Evolutionary conservation across 2,329 filamentous ascomycete genomes (phyloP).

Genomic region (Trichoderma simmonsii): DNA sequence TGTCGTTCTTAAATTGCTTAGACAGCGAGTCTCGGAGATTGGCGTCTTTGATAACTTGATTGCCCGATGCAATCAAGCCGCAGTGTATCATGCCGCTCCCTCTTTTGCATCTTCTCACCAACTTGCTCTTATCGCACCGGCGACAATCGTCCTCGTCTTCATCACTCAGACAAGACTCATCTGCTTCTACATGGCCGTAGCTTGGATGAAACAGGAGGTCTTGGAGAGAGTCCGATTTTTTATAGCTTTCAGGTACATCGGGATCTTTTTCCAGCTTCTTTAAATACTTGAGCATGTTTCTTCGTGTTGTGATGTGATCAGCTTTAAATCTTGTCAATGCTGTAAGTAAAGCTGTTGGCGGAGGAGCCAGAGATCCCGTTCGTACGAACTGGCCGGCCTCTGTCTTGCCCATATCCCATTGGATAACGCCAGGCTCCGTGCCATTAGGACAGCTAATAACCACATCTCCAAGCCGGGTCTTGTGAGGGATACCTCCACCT

Average conservation of each 20-base stretch:
- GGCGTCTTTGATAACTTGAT: constrained; percentile 37
- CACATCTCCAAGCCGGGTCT: constrained; percentile 24
- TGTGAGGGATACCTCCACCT: constrained; percentile 22
- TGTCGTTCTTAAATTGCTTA: neutral
- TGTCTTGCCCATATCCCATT: neutral
- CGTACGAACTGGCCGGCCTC: neutral
- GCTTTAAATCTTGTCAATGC: neutral
- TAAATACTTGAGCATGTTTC: neutral
- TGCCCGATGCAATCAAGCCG: constrained; percentile 30
- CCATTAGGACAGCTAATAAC: constrained; percentile 20
- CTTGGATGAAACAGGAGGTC: neutral
- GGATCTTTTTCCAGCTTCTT: neutral
- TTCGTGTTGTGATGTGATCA: neutral
- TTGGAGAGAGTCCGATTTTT: neutral
- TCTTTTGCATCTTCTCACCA: neutral
- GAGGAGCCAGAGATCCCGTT: neutral
- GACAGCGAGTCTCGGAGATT: constrained; percentile 30
- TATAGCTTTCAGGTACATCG: neutral
- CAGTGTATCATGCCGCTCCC: constrained; percentile 20
- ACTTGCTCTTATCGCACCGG: neutral
- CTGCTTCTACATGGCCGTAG: neutral
- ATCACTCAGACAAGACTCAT: neutral
- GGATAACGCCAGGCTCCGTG: constrained; percentile 4
- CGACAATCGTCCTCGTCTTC: neutral
- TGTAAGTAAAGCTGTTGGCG: neutral